A percentile compares a stretch with the other conserved stretches of the same genome.
These are phyloP conservation scores for Tanacetum coccineum DNA, from an alignment of 129 eudicot species.

Conservation along the genomic window DNA sequence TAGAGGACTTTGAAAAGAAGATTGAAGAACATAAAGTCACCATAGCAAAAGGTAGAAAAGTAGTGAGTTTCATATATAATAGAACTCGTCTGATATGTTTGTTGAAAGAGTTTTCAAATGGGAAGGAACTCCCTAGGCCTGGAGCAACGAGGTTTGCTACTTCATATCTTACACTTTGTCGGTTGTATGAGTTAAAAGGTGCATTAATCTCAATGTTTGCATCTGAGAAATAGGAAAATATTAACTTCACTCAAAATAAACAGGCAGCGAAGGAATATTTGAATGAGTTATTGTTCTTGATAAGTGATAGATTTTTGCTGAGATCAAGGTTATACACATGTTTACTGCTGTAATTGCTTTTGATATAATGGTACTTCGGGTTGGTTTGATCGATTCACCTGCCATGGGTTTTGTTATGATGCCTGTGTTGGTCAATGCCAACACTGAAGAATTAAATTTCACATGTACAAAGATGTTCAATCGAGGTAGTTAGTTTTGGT, in stretches of 20 bases:
- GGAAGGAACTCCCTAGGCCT: slow-evolving; percentile 11
- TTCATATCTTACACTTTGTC: slow-evolving; percentile 16
- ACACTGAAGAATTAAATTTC: too few species aligned
- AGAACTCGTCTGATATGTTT: neutral
- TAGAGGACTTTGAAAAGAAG: too few species aligned
- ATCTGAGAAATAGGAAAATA: slow-evolving; percentile 1
- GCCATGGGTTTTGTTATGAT: too few species aligned
- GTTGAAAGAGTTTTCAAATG: slow-evolving; percentile 1
- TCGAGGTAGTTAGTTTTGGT: too few species aligned
- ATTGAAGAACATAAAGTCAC: neutral
- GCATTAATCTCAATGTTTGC: slow-evolving; percentile 20
- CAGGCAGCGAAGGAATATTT: neutral
- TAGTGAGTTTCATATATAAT: slow-evolving; percentile 7
- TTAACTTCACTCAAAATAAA: slow-evolving; percentile 8
- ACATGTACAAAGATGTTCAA: too few species aligned
- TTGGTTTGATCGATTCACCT: too few species aligned
- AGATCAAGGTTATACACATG: too few species aligned
- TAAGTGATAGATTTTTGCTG: too few species aligned
- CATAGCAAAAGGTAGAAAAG: neutral
- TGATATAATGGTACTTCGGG: too few species aligned
- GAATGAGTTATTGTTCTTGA: neutral
- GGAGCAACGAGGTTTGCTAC: slow-evolving; percentile 29
- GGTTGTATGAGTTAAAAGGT: neutral
- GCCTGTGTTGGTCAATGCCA: too few species aligned
- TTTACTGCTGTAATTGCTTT: too few species aligned